phyloP scores from a whole-genome alignment of 2,329 filamentous ascomycete species.

The Fusarium protoensiforme region DNA sequence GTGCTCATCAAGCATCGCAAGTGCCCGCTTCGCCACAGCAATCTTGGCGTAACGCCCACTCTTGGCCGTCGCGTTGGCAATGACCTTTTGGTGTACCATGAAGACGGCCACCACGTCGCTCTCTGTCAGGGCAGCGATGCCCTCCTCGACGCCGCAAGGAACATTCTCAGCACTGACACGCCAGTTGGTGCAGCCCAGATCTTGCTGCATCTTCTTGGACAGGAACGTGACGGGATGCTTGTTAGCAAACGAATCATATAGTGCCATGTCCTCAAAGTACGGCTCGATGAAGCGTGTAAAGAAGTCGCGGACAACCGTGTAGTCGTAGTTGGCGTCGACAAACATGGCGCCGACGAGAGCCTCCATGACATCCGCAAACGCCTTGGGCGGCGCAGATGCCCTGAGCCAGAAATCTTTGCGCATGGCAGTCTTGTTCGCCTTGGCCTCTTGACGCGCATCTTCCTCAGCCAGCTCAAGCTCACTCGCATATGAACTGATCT shows the following conservation, averaged over 20 bases:
- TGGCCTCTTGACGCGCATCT: slow-evolving; percentile 47
- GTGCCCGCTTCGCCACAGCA: slow-evolving; percentile 69
- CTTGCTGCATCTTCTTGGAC: slow-evolving; percentile 69
- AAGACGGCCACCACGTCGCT: slow-evolving; percentile 76
- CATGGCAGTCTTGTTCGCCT: slow-evolving; percentile 43
- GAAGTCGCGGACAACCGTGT: slow-evolving; percentile 77
- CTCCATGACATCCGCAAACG: slow-evolving; percentile 87
- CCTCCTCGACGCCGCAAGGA: slow-evolving; percentile 53
- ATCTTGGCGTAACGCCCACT: slow-evolving; percentile 81
- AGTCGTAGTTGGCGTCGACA: slow-evolving; percentile 87
- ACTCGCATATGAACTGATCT: slow-evolving; percentile 65
- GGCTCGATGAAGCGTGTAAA: slow-evolving; percentile 79
- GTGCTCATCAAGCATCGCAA: slow-evolving; percentile 59
- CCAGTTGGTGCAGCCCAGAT: slow-evolving; percentile 73
- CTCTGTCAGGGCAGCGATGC: slow-evolving; percentile 50
- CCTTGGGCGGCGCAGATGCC: slow-evolving; percentile 74
- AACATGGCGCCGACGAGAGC: slow-evolving; percentile 91
- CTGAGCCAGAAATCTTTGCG: slow-evolving; percentile 75
- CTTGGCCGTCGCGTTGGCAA: slow-evolving; percentile 70
- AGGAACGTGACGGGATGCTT: slow-evolving; percentile 86
- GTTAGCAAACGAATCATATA: slow-evolving; percentile 89
- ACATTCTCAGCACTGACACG: slow-evolving; percentile 63
- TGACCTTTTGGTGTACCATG: slow-evolving; percentile 77
- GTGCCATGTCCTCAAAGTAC: slow-evolving; percentile 86
- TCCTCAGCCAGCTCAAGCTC: slow-evolving; percentile 65